Percentiles rank a stretch among this genome's conserved stretches.
These are phyloP conservation scores for Kuraishia capsulata DNA, from an alignment of 805 yeast genomes.

Conservation along the genomic window DNA sequence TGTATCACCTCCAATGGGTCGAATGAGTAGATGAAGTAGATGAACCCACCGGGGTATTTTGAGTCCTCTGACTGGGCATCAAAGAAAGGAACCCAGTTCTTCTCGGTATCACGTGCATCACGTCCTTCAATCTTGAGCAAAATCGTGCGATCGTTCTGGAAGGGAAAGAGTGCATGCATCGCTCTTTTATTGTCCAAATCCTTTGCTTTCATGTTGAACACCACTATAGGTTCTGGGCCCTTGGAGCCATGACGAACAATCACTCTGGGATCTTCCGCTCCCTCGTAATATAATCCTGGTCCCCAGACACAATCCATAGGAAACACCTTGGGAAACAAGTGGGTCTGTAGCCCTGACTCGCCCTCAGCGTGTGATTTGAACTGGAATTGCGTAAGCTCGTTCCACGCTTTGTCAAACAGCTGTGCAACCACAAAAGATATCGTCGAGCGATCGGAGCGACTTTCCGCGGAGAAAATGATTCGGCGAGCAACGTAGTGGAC, in stretches of 20 bases:
- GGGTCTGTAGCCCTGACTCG: not conserved
- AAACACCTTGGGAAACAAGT: not conserved
- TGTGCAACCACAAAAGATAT: slow-evolving; percentile 16
- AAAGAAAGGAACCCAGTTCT: slow-evolving; percentile 19
- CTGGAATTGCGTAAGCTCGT: slow-evolving; percentile 15
- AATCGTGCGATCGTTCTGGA: slow-evolving; percentile 5
- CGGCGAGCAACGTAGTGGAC: slow-evolving; percentile 31
- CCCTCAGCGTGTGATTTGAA: not conserved
- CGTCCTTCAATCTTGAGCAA: slow-evolving; percentile 6
- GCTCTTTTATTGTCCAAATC: slow-evolving; percentile 8
- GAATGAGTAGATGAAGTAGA: slow-evolving; percentile 7
- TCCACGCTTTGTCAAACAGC: slow-evolving; percentile 27
- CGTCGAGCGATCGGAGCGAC: slow-evolving; percentile 3
- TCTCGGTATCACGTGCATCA: slow-evolving; percentile 6
- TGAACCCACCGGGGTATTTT: slow-evolving; percentile 1
- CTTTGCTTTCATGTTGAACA: slow-evolving; percentile 21
- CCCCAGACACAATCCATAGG: slow-evolving; percentile 3
- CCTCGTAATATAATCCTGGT: slow-evolving; percentile 8
- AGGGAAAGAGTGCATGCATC: slow-evolving; percentile 9
- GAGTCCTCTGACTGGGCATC: slow-evolving; percentile 6
- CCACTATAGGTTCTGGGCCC: slow-evolving; percentile 30
- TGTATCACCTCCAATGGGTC: slow-evolving; percentile 8
- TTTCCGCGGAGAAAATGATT: slow-evolving; percentile 17
- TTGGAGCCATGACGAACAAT: slow-evolving; percentile 13
- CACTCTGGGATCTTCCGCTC: slow-evolving; percentile 33